Conservation (phyloP, 805 yeast species). For the Saccharomycopsis sp. region DNA sequence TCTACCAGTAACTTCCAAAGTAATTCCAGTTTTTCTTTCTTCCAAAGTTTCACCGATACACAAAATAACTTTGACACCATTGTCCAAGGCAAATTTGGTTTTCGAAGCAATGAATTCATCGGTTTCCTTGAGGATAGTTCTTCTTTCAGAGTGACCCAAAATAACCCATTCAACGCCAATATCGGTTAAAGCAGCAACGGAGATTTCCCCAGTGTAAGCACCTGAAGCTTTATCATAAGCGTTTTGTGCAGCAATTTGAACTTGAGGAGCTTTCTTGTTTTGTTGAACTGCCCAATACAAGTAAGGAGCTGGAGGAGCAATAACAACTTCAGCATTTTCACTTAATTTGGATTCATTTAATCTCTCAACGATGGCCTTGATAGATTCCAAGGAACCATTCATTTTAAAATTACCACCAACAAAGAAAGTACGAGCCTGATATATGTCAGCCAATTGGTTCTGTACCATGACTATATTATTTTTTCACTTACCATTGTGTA, state of each 20-base stretch:
- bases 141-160: conserved; percentile 98
- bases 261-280: conserved; percentile 59
- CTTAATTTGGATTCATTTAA: conserved; percentile 76
- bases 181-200: conserved; percentile 84
- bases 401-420: conserved; percentile 99
- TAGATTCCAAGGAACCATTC: conserved; percentile 89
- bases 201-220: conserved; percentile 97
- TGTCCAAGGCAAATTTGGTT: conserved; percentile 87
- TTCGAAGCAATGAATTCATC: conserved; percentile 90
- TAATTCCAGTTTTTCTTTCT: conserved; percentile 84
- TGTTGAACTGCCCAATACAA: conserved; percentile 63
- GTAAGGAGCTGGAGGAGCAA: conserved; percentile 96
- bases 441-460: background rate
- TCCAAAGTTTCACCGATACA: conserved; percentile 98
- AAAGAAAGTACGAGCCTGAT: conserved; percentile 79
- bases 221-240: conserved; percentile 82
- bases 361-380: conserved; percentile 74
- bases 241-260: conserved; percentile 87
- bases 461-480: no score
- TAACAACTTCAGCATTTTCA: conserved; percentile 79
- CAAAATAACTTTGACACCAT: conserved; percentile 83
- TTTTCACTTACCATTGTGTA: no score
- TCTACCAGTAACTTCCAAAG: conserved; percentile 79
- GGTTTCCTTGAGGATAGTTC: conserved; percentile 84
- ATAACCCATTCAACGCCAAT: conserved; percentile 91